Percentiles rank a stretch among this genome's conserved stretches.
These are phyloP conservation scores for Elongisporangium undulatum DNA, from an alignment of 352 stramenopile genomes.

Conservation along the genomic window DNA sequence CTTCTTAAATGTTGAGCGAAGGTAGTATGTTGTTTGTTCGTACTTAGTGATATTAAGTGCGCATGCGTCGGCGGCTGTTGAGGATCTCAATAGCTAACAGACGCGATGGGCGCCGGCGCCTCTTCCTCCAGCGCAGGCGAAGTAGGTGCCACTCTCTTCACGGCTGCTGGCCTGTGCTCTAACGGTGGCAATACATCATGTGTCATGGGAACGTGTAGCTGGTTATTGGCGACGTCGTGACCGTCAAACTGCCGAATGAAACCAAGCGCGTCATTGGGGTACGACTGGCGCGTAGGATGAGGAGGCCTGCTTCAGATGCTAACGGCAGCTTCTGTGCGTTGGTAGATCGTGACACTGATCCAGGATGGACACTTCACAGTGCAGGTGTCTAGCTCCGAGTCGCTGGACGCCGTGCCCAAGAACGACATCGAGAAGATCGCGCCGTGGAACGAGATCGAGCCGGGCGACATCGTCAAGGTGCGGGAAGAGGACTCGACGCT, in stretches of 20 bases:
- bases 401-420: constrained; percentile 31
- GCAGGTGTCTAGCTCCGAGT: constrained; percentile 47
- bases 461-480: constrained; percentile 58
- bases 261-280: constrained; percentile 56
- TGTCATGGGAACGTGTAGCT: constrained; percentile 19
- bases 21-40: too few species aligned
- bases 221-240: constrained; percentile 56
- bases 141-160: background rate
- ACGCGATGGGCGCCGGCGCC: background rate
- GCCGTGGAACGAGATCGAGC: constrained; percentile 61
- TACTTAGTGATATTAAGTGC: background rate
- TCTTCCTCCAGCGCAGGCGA: background rate
- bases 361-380: constrained; percentile 39
- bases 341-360: constrained; percentile 44
- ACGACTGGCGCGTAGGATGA: constrained; percentile 1
- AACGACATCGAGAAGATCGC: constrained; percentile 51
- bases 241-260: constrained; percentile 36
- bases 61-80: background rate
- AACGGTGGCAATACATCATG: too few species aligned
- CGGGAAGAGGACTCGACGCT: constrained; percentile 50
- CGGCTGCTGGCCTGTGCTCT: too few species aligned
- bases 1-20: too few species aligned
- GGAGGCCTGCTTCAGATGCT: constrained; percentile 5
- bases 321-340: background rate
- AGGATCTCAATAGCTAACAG: background rate